Percentiles rank a stretch among this genome's conserved stretches.
Evolutionary conservation across 768 basidiomycete genomes (phyloP).

Genomic region (Suillus subluteus): DNA sequence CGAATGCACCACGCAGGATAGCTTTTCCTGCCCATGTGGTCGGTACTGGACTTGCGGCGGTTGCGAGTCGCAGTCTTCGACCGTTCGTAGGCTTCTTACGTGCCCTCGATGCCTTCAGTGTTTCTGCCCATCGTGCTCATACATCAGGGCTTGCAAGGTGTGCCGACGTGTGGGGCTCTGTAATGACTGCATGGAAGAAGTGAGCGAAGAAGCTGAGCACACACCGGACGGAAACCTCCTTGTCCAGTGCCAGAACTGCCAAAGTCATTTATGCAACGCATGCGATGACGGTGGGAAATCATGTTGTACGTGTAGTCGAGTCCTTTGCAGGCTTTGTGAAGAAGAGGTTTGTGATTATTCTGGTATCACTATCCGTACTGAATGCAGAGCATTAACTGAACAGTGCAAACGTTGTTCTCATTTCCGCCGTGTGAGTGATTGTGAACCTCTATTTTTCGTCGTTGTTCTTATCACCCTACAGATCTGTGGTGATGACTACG

Average conservation of each 20-base stretch:
- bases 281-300: not conserved
- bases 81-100: no score
- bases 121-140: constrained; percentile 3
- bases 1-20: constrained; percentile 8
- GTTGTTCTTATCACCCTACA: not conserved
- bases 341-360: not conserved
- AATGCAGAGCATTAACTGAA: not conserved
- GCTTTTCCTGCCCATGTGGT: constrained; percentile 6
- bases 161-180: constrained; percentile 6
- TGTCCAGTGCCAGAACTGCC: not conserved
- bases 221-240: not conserved
- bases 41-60: constrained; percentile 9
- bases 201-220: not conserved
- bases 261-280: not conserved
- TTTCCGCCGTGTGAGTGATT: not conserved
- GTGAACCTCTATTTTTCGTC: not conserved
- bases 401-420: not conserved
- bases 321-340: not conserved
- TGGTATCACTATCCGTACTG: not conserved
- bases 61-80: constrained; percentile 2
- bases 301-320: not conserved
- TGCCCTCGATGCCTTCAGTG: constrained; percentile 2
- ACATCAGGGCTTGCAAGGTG: not conserved
- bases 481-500: not conserved
- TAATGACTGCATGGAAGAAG: constrained; percentile 12